Conservation (phyloP, 2,329 filamentous ascomycete genomes). For the Ascocoryne sarcoides region DNA sequence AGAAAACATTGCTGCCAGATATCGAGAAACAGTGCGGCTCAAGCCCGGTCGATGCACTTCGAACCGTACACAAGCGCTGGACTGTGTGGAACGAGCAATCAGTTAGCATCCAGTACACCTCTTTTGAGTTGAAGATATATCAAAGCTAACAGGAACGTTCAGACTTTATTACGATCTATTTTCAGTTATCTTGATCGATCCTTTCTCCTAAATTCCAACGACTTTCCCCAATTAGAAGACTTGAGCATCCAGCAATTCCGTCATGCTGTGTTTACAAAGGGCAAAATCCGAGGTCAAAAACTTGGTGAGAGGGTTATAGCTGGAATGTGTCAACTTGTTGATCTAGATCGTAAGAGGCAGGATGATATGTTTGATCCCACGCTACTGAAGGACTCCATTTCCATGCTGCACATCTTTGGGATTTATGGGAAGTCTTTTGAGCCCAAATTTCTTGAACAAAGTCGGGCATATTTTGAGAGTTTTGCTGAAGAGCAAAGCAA, state of each 20-base stretch:
- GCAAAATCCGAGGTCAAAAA: slow-evolving; percentile 18
- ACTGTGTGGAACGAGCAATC: slow-evolving; percentile 68
- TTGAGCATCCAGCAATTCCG: slow-evolving; percentile 72
- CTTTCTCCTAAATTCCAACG: slow-evolving; percentile 68
- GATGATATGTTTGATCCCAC: slow-evolving; percentile 47
- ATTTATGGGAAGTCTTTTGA: slow-evolving; percentile 78
- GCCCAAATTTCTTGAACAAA: slow-evolving; percentile 58
- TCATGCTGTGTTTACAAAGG: slow-evolving; percentile 37
- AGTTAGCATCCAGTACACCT: slow-evolving; percentile 37
- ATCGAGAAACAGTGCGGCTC: slow-evolving; percentile 42
- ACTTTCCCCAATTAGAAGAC: slow-evolving; percentile 66
- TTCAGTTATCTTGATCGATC: slow-evolving; percentile 93
- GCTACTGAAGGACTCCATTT: slow-evolving; percentile 66
- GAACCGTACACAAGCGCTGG: slow-evolving; percentile 53
- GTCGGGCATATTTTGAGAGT: slow-evolving; percentile 56
- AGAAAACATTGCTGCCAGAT: slow-evolving; percentile 45
- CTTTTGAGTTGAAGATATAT: background rate
- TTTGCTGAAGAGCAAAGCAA: slow-evolving; percentile 61
- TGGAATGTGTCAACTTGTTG: slow-evolving; percentile 70
- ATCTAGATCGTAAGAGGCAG: slow-evolving; percentile 55
- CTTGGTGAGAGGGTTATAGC: slow-evolving; percentile 33
- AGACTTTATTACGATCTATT: slow-evolving; percentile 73
- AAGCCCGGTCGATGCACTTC: slow-evolving; percentile 56
- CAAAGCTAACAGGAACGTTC: slow-evolving; percentile 11
- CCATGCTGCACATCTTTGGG: slow-evolving; percentile 76